Evolutionary conservation across 2,329 filamentous ascomycete genomes (phyloP), one percentile per base, ranked within the genome.

Genomic region (Diaporthe ilicicola): DNA sequence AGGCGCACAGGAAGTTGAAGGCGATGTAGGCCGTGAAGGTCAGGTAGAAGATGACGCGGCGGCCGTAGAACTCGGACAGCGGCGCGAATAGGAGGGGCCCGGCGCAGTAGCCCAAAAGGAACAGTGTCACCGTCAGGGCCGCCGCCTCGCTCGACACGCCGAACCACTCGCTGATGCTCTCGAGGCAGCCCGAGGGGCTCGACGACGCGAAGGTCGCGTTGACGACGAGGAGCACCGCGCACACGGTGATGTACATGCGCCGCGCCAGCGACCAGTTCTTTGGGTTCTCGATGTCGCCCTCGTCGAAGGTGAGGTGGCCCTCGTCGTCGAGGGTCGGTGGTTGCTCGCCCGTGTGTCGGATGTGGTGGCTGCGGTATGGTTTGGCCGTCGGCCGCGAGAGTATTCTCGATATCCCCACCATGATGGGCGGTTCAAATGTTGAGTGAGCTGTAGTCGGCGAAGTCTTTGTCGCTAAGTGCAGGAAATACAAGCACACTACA

Each of bases 71-170:
- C 77, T 90, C 88, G 46, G 83, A 87, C 24, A 89, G 75, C 0
- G 88, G 89, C 1, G 88, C 88, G 74, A 88, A 90, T 2, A 89
- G 61, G 3, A 91, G 79, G 0, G 89, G 89, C 0, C 89, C 89
- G 2, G 86, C 84, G 72, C 86, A 87, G 77, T 90, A 91, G 2
- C 85, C 87, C 4, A 89, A 80, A 32, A 89, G 79, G 74, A 89
- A 90, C 12, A 89, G 76, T 0, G 86, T 87, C 53, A 88, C 85
- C 1, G 86, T 85, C 10, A 89, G 79, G 2, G 82, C 83, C 0
- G 85, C 84, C 2, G 81, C 85, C 71, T 85, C 83, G 7, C 70
- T 73, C 0, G 86, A 88, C 2, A 90, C 82, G 19, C 79, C 74
- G 67, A 89, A 87, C 17, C 84, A 77, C 70, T 82, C 71, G 2